Base-by-base conservation (phyloP, 768 basidiomycete species). In the Rhodotorula babjevae region DNA sequence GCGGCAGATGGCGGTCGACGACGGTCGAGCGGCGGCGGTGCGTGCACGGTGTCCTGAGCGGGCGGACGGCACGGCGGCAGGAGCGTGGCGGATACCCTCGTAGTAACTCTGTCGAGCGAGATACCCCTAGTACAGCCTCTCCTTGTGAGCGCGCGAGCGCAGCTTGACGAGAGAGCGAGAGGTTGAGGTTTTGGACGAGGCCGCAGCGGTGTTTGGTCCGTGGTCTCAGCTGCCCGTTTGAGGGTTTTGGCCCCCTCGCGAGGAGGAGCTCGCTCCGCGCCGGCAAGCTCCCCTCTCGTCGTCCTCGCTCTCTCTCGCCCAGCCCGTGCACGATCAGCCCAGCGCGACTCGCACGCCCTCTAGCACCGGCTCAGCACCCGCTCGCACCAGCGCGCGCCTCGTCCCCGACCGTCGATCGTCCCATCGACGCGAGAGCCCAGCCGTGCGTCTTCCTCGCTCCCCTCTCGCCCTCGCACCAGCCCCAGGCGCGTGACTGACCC, bases 31-130 rank as follows among this genome's bases (percentile, higher is more conserved):
- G 49, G 61, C 14, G 44, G 19, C 0, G 42, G 8, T 7, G 29
- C 27, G 25, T 68, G 72, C 27, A 25, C 2, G 2, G 12, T 67
- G 16, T 63, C 66, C 65, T 69, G 67, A 69, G 52, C 9, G 3
- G 1, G 63, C 18, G 23, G 50, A 52, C 58, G 52, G 57, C 55
- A 56, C 58, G 52, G 57, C 55, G 47, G 52, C 50, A 42, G 8
- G 6, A 12, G 15, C n/a, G 50, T 23, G 31, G 25, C 5, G 15
- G 31, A 42, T 67, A 60, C 62, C 33, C 36, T 11, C 7, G 50
- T 23, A 21, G 47, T 21, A 23, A 1, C 23, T 23, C 50, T 7
- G 23, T n/a, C 23, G 50, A 27, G 50, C 25, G 50, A 50, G 49
- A 50, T 23, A 25, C 23, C 50, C 23, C 27, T 52, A 46, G 44